A percentile compares a stretch with the other conserved stretches of the same genome.
Conservation (phyloP, 441 rosid species). For the Populus hybrid region DNA sequence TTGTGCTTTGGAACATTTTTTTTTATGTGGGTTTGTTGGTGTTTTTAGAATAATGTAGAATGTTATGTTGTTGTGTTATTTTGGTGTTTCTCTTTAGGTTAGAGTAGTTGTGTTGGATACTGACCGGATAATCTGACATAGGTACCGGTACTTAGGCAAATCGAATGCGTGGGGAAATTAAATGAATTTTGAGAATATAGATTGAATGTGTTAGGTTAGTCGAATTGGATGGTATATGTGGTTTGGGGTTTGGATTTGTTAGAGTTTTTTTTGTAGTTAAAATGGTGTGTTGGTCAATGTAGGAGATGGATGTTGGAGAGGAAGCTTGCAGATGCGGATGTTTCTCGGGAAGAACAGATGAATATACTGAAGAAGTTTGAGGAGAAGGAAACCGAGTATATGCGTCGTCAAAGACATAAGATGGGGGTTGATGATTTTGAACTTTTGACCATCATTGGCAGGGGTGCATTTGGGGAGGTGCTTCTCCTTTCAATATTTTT, state of each 20-base stretch:
- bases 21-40: not conserved
- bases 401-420: conserved; percentile 83
- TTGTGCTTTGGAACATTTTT: not conserved
- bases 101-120: not conserved
- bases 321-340: conserved; percentile 78
- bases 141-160: not conserved
- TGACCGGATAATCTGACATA: not conserved
- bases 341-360: conserved; percentile 64
- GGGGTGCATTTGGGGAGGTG: conserved; percentile 92
- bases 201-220: not conserved
- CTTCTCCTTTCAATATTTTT: not conserved
- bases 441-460: conserved; percentile 76
- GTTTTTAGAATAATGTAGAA: not conserved
- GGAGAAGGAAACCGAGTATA: conserved; percentile 79
- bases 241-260: not conserved
- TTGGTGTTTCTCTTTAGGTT: not conserved
- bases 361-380: conserved; percentile 69
- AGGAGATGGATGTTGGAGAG: conserved; percentile 61
- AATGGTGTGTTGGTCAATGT: not conserved
- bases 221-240: not conserved
- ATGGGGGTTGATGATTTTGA: conserved; percentile 26
- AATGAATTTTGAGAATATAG: not conserved
- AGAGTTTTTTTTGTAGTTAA: not conserved
- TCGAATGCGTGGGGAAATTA: not conserved
- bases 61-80: not conserved